Conservation (phyloP, 2,329 filamentous ascomycete species). For the Ascochyta fabae region DNA sequence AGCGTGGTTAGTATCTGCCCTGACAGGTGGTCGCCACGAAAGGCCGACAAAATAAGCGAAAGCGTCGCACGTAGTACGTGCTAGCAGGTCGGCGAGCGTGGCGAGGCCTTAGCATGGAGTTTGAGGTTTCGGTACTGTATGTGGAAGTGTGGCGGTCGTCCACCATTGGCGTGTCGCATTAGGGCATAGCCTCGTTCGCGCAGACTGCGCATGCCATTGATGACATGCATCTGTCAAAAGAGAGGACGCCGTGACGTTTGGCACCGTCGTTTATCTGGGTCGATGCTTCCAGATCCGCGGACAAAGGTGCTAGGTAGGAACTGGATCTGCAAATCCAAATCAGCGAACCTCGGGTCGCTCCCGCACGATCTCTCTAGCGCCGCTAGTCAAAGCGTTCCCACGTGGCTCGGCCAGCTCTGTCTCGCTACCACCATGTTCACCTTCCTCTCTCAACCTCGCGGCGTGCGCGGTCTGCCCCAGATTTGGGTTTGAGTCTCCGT, state of each 20-base stretch:
- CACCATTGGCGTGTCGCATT: not conserved
- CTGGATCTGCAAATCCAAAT: constrained; percentile 13
- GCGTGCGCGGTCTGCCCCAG: constrained; percentile 2
- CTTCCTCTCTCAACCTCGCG: constrained; percentile 3
- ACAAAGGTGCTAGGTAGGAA: constrained; percentile 5
- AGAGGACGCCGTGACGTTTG: not conserved
- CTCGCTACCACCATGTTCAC: constrained; percentile 2
- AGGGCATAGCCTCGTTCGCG: not conserved
- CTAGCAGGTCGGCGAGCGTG: not conserved
- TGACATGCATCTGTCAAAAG: constrained; percentile 14
- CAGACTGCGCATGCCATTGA: not conserved
- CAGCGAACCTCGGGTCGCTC: constrained; percentile 6
- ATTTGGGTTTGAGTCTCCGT: constrained; percentile 6
- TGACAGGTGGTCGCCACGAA: constrained; percentile 2
- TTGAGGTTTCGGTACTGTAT: not conserved
- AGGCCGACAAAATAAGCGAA: constrained; percentile 5
- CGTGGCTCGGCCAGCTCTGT: constrained; percentile 1
- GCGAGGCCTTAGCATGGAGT: not conserved
- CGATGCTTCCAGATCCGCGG: constrained; percentile 5
- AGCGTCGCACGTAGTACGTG: not conserved
- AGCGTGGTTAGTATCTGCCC: not conserved
- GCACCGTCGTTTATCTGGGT: not conserved
- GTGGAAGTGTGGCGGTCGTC: not conserved
- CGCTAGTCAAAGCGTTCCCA: constrained; percentile 4
- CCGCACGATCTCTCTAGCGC: constrained; percentile 11